Percentiles rank a stretch among this genome's conserved stretches.
Conservation (phyloP, 345 rosid genomes). For the Litchi chinensis region DNA sequence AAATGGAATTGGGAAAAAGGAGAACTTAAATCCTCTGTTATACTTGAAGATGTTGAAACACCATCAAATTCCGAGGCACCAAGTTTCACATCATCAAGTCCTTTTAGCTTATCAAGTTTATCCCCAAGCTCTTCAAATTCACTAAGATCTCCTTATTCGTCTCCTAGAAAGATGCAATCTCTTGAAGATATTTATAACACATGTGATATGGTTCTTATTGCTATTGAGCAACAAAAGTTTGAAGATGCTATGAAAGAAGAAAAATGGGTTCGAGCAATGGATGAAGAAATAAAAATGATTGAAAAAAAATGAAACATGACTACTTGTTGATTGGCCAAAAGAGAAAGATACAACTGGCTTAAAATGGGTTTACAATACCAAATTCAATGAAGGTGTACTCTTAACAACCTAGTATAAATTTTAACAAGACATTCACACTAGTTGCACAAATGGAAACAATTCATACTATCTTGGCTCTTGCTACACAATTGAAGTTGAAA, state of each 20-base stretch:
- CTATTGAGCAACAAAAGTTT: neutral
- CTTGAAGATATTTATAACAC: constrained; percentile 1
- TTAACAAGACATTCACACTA: neutral
- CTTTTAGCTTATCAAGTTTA: no score
- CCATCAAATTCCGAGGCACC: no score
- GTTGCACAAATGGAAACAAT: neutral
- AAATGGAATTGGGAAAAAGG: neutral
- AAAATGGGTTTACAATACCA: neutral
- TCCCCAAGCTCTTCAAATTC: neutral
- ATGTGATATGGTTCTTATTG: neutral
- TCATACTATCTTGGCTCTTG: neutral
- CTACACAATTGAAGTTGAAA: neutral
- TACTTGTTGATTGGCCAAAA: neutral
- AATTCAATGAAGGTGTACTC: neutral
- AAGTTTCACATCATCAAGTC: neutral
- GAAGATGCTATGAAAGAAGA: neutral
- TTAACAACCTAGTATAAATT: neutral
- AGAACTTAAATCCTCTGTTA: neutral
- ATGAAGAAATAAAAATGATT: constrained; percentile 5
- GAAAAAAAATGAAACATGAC: neutral
- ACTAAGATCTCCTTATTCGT: neutral
- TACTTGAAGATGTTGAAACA: neutral
- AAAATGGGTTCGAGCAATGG: neutral
- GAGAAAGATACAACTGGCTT: neutral
- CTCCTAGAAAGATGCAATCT: neutral